A percentile compares a stretch with the other conserved stretches of the same genome.
Conservation (phyloP, 495 filamentous ascomycete genomes). For the Patellaria atrata region DNA sequence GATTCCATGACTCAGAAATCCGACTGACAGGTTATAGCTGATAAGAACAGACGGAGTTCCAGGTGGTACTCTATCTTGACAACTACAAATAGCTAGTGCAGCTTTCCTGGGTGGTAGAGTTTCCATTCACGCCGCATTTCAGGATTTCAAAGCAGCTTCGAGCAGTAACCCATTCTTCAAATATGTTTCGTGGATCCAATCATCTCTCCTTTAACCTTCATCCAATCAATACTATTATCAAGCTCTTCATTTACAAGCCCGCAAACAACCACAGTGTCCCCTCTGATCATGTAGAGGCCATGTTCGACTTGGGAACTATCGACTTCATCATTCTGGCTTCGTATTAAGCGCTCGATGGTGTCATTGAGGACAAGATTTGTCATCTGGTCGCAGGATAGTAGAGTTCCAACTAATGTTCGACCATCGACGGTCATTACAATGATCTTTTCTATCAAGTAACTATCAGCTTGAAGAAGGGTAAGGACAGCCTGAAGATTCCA, state of each 20-base stretch:
- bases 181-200: constrained; percentile 71
- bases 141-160: no score
- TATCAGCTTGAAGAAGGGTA: constrained; percentile 5
- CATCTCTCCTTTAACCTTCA: constrained; percentile 68
- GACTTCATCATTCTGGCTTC: constrained; percentile 65
- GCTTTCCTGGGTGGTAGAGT: no score
- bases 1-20: no score
- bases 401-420: constrained; percentile 67
- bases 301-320: constrained; percentile 67
- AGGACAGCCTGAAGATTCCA: constrained; percentile 4
- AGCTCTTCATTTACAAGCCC: constrained; percentile 81
- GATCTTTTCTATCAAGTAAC: constrained; percentile 57
- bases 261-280: constrained; percentile 86
- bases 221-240: constrained; percentile 81
- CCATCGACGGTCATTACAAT: constrained; percentile 86
- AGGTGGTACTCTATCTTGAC: no score
- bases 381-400: constrained; percentile 77
- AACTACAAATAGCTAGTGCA: no score
- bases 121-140: no score
- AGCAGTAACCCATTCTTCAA: constrained; percentile 33
- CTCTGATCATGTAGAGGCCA: constrained; percentile 82
- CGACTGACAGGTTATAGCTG: no score
- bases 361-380: constrained; percentile 83
- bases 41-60: no score
- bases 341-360: constrained; percentile 81